Evolutionary conservation across 208 protist species (phyloP).

Genomic region (Crithidia fasciculata): DNA sequence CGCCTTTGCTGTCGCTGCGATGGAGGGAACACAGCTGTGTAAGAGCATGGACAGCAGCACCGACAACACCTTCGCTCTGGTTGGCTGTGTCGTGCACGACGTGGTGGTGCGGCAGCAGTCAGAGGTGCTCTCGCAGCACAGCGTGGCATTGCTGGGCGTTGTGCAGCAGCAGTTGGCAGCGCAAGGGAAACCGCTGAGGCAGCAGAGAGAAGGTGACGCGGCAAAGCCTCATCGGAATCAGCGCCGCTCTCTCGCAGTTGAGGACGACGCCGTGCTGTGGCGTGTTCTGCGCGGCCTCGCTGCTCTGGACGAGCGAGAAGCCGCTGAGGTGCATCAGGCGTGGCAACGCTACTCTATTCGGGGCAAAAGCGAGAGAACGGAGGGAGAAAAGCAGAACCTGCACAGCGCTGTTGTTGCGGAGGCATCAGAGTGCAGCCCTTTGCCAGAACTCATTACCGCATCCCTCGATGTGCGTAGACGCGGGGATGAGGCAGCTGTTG

Average conservation of each 20-base stretch:
- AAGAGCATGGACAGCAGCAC: neutral
- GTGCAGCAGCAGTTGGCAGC: neutral
- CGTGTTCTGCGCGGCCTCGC: constrained; percentile 14
- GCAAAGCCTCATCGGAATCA: too few relatives aligned
- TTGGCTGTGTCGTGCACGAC: neutral
- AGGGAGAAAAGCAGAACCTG: neutral
- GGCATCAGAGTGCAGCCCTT: neutral
- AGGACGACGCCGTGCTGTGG: neutral
- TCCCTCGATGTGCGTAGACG: too few relatives aligned
- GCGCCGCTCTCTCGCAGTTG: neutral
- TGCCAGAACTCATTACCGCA: too few relatives aligned
- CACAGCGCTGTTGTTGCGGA: neutral
- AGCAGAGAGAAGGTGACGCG: too few relatives aligned
- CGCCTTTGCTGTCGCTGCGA: neutral
- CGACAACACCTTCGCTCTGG: neutral
- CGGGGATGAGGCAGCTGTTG: too few relatives aligned
- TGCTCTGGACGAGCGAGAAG: constrained; percentile 7
- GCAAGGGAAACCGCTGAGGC: too few relatives aligned
- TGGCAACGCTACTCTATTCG: neutral
- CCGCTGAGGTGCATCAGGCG: constrained; percentile 24
- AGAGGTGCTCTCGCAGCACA: constrained; percentile 6
- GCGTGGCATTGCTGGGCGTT: constrained; percentile 15
- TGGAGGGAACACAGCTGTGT: neutral
- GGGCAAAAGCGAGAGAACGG: neutral
- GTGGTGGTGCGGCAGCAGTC: constrained; percentile 14